phyloP scores from a whole-genome alignment of 768 basidiomycete species.

The Lentinula aciculospora region DNA sequence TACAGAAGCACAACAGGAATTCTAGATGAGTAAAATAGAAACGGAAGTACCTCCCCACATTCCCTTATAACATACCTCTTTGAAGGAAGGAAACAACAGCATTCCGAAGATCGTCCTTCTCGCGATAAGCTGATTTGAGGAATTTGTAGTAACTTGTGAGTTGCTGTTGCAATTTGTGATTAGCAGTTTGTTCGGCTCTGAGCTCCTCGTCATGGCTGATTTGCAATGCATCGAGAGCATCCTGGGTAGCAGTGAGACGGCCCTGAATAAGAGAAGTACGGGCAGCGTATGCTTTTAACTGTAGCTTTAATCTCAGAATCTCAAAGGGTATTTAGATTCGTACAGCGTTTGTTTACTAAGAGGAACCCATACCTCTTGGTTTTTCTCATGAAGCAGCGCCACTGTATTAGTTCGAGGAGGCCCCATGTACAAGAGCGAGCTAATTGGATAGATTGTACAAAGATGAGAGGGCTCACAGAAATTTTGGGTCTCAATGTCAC shows the following conservation, averaged over 20 bases:
- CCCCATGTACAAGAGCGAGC: not conserved
- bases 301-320: conserved; percentile 23
- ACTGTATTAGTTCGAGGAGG: not conserved
- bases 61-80: conserved; percentile 42
- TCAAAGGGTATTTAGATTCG: conserved; percentile 1
- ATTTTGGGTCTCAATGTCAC: not conserved
- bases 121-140: conserved; percentile 31
- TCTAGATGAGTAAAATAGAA: not conserved
- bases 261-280: conserved; percentile 36
- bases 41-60: not conserved
- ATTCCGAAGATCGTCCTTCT: conserved; percentile 50
- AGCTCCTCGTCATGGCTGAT: conserved; percentile 35
- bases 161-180: conserved; percentile 28
- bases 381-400: not conserved
- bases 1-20: conserved; percentile 1
- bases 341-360: not conserved
- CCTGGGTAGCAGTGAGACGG: conserved; percentile 43
- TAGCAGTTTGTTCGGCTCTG: conserved; percentile 22
- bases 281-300: conserved; percentile 29
- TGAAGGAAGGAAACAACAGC: conserved; percentile 48
- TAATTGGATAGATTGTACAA: not conserved
- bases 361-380: not conserved
- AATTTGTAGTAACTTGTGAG: conserved; percentile 27
- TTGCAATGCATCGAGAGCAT: conserved; percentile 41
- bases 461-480: no score